Base-by-base conservation (phyloP, 768 basidiomycete genomes). In the Boletellus emodensis region DNA sequence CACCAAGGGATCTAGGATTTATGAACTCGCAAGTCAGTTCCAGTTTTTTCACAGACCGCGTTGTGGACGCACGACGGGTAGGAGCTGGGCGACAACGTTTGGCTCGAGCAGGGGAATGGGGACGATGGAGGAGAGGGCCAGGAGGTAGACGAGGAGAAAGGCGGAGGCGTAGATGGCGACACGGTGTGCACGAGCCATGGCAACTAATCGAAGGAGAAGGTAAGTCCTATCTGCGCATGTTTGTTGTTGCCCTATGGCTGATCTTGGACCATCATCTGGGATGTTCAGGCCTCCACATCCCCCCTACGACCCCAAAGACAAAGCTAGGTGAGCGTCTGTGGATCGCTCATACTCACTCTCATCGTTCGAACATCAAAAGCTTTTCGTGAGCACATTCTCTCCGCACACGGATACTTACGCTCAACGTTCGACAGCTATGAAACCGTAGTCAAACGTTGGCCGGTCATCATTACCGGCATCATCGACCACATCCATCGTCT, bases 371-470 rank as follows among this genome's bases (percentile, higher is more conserved):
- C 33, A 28, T 48, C 47, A n/a, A 47, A 55, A 87, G 87, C 56
- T 89, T 86, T 65, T 82, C 83, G 84, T 87, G 55, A 62, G 80
- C 38, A 36, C 44, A 22, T 40, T 41, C 11, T 20, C 28, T 3
- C 12, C 26, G 13, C 7, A 5, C 18, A 13, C 34, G 15, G 14
- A 33, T 6, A 6, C 32, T 33, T 12, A 17, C 15, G 40, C 49
- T 49, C 49, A 63, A 8, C 28, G 18, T 17, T 38, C 15, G 43
- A 37, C 57, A 90, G 89, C 51, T 90, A 86, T 57, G 83, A 87
- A 51, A 92, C 90, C 0, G 85, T 93, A 14, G 65, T 84, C 44
- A 84, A 77, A 64, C 75, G 89, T 48, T 92, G 91, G 85, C 88
- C 88, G 5, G 76, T 87, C 41, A 95, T 97, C 60, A 77, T 94